Evolutionary conservation across 805 yeast genomes (phyloP).

Genomic region (Barnettozyma sp.): DNA sequence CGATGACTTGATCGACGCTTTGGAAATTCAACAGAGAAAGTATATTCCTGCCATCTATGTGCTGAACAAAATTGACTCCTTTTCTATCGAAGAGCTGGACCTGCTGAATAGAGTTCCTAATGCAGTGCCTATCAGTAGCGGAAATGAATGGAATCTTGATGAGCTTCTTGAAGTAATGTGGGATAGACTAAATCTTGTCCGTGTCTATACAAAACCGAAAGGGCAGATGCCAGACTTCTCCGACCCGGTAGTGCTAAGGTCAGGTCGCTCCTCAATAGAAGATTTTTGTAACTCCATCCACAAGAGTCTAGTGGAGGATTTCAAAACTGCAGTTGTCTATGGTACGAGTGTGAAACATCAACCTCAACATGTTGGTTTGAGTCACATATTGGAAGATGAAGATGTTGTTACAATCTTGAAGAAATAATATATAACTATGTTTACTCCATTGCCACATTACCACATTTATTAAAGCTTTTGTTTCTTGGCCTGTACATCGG

Average conservation of each 20-base stretch:
- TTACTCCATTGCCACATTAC: no score
- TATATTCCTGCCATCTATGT: constrained; percentile 95
- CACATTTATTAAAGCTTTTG: constrained; percentile 3
- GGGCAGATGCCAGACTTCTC: constrained; percentile 88
- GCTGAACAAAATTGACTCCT: constrained; percentile 91
- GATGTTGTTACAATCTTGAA: constrained; percentile 95
- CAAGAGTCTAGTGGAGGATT: constrained; percentile 88
- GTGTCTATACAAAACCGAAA: constrained; percentile 97
- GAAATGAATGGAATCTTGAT: constrained; percentile 94
- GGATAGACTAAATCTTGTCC: constrained; percentile 82
- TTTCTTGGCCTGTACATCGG: constrained; percentile 1
- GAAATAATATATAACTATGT: constrained; percentile 41
- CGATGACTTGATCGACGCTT: constrained; percentile 90
- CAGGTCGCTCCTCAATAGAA: constrained; percentile 77
- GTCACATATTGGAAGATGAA: constrained; percentile 83
- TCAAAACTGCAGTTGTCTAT: constrained; percentile 85
- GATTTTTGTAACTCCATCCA: constrained; percentile 97
- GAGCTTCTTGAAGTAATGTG: constrained; percentile 94
- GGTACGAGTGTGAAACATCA: constrained; percentile 96
- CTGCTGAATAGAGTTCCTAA: constrained; percentile 86
- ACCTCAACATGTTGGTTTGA: constrained; percentile 90
- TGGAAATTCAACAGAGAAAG: constrained; percentile 84
- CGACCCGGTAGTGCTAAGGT: constrained; percentile 90
- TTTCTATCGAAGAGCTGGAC: constrained; percentile 89
- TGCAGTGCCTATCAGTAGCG: constrained; percentile 95